Base-by-base conservation (phyloP, 768 basidiomycete genomes). In the Auriscalpium microsporum region DNA sequence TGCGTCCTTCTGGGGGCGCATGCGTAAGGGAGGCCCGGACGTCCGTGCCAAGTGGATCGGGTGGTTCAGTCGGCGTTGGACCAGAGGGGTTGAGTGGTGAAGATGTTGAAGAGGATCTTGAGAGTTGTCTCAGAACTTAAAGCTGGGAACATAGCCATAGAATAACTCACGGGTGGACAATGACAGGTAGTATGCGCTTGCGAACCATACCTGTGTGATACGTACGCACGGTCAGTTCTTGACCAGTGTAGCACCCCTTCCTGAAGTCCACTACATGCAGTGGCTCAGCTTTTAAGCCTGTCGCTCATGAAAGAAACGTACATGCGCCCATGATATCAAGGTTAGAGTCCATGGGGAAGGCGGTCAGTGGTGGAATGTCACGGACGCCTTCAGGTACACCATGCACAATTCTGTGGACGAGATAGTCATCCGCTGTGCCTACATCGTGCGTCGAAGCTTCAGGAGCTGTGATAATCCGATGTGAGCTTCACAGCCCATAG, bases 221-320 rank as follows among this genome's bases (percentile, higher is more conserved):
- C 38, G 95, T 97, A 51, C 96, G 82, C 7, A 96, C 94, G 0
- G 94, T 97, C 42, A 98, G 76, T 64, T 98, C 96, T 75, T 99
- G 96, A 9, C 96, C 96, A 6, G 98, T 86, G 65, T 97, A 98
- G 67, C 96, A 99, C 3, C 96, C 96, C 72, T 99, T 99, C 55
- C 90, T 77, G 69, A 96, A 97, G 70, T 97, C 93, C 67, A 98
- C 94, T 87, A 76, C 45, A 51, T 44, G 52, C 4, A 52, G 23
- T 53, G 38, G 58, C 34, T 56, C 48, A 50, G 38, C 60, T 54
- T 51, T 42, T 17, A 45, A 34, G 11, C 63, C 40, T 19, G 16
- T 11, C 21, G 36, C n/a, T 8, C 21, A 28, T 16, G 38, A n/a
- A 16, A 11, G 40, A 21, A 28, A 76, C 87, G 71, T 64, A 96